Evolutionary conservation across 2,329 filamentous ascomycete species (phyloP).

Genomic region (Aspergillus phoenicis): DNA sequence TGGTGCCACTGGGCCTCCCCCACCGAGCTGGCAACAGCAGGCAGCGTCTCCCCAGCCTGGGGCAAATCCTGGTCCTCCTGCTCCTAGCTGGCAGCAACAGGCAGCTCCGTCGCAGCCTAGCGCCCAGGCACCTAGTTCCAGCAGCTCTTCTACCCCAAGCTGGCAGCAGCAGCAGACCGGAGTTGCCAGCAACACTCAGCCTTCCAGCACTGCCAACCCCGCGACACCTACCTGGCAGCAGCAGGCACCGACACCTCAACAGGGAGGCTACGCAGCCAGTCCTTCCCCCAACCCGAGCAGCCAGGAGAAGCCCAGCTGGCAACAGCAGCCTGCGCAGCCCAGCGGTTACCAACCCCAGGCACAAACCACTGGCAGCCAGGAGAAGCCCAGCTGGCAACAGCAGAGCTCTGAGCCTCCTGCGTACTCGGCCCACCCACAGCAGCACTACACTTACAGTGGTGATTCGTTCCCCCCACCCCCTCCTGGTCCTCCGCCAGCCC

Average conservation of each 20-base stretch:
- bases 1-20: slow-evolving; percentile 7
- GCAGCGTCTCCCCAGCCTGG: slow-evolving; percentile 15
- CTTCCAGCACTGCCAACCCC: slow-evolving; percentile 4
- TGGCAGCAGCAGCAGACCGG: slow-evolving; percentile 10
- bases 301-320: slow-evolving; percentile 10
- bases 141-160: slow-evolving; percentile 5
- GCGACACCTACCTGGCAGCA: slow-evolving; percentile 9
- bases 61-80: neutral
- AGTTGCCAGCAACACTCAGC: slow-evolving; percentile 6
- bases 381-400: slow-evolving; percentile 4
- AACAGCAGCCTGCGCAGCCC: slow-evolving; percentile 9
- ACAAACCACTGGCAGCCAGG: slow-evolving; percentile 11
- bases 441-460: slow-evolving; percentile 34
- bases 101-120: neutral
- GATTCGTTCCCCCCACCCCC: slow-evolving; percentile 45
- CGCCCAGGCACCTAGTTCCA: neutral
- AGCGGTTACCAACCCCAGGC: slow-evolving; percentile 1
- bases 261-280: slow-evolving; percentile 8
- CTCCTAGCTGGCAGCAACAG: slow-evolving; percentile 10
- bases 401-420: neutral
- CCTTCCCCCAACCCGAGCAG: neutral
- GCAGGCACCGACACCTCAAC: slow-evolving; percentile 9
- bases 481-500: slow-evolving; percentile 31
- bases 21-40: slow-evolving; percentile 14
- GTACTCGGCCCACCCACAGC: slow-evolving; percentile 14